These are phyloP conservation scores for Neltuma alba DNA, from an alignment of 306 rosid species.

Conservation along the genomic window DNA sequence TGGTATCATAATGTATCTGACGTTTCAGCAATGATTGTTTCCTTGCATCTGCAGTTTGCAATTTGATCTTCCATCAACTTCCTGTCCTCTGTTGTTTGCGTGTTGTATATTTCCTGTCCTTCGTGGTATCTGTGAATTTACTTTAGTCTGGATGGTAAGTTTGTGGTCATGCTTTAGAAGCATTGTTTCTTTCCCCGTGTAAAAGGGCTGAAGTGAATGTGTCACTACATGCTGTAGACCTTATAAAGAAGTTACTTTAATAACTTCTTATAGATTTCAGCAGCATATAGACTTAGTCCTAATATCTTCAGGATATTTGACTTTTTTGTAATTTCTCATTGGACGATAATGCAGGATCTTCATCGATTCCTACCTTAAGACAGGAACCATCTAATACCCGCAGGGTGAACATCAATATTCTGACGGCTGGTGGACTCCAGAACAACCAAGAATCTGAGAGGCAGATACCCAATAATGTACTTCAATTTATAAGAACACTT, in stretches of 20 bases:
- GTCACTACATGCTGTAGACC: neutral
- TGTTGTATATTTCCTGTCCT: neutral
- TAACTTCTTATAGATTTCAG: slow-evolving; percentile 4
- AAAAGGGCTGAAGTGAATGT: neutral
- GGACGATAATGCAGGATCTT: slow-evolving; percentile 57
- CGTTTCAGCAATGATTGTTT: slow-evolving; percentile 29
- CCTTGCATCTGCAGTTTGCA: slow-evolving; percentile 21
- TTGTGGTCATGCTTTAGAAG: neutral
- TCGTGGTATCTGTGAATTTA: slow-evolving; percentile 9
- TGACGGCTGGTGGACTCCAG: slow-evolving; percentile 74
- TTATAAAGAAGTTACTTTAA: neutral
- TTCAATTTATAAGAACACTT: slow-evolving; percentile 66
- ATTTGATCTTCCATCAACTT: slow-evolving; percentile 16
- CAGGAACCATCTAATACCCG: slow-evolving; percentile 58
- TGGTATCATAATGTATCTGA: slow-evolving; percentile 54
- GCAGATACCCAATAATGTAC: slow-evolving; percentile 64
- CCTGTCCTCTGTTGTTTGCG: slow-evolving; percentile 14
- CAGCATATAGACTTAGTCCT: slow-evolving; percentile 8
- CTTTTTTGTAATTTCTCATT: slow-evolving; percentile 8
- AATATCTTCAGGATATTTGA: slow-evolving; percentile 14
- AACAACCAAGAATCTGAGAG: slow-evolving; percentile 72
- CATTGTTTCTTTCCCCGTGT: neutral
- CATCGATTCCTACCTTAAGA: slow-evolving; percentile 48
- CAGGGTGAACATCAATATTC: slow-evolving; percentile 62
- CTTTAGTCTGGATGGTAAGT: neutral